These are phyloP conservation scores for Leccinum barrowsii DNA, from an alignment of 768 basidiomycete species.

Conservation along the genomic window DNA sequence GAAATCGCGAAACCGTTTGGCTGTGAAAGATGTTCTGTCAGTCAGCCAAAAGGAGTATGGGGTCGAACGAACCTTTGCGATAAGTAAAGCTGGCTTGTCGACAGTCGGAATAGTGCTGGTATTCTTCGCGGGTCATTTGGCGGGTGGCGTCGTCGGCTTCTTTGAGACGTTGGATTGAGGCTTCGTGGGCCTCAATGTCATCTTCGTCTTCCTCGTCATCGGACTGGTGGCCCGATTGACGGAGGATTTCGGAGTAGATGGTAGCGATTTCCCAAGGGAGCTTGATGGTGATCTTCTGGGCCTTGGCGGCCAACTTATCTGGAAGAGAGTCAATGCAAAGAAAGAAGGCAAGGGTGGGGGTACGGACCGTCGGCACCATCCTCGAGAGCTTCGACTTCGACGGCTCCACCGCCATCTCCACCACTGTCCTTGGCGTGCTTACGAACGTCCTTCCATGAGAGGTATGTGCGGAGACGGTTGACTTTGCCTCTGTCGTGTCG, in stretches of 20 bases:
- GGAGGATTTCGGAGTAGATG: slow-evolving; percentile 84
- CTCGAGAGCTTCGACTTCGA: slow-evolving; percentile 80
- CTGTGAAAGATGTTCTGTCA: slow-evolving; percentile 37
- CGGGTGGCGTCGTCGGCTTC: slow-evolving; percentile 75
- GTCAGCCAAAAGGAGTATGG: not conserved
- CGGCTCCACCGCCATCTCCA: slow-evolving; percentile 74
- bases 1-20: slow-evolving; percentile 93
- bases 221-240: slow-evolving; percentile 71
- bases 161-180: slow-evolving; percentile 86
- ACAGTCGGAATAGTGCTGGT: slow-evolving; percentile 96
- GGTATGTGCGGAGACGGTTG: slow-evolving; percentile 86
- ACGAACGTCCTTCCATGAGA: slow-evolving; percentile 96
- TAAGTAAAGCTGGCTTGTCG: slow-evolving; percentile 96
- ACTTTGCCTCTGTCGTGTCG: slow-evolving; percentile 93
- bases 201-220: slow-evolving; percentile 96
- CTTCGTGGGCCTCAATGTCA: slow-evolving; percentile 92
- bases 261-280: slow-evolving; percentile 95
- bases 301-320: slow-evolving; percentile 81
- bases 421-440: slow-evolving; percentile 92
- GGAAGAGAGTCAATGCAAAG: not conserved
- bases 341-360: not conserved
- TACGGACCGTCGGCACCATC: slow-evolving; percentile 77
- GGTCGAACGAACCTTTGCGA: slow-evolving; percentile 33
- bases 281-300: slow-evolving; percentile 91
- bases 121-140: slow-evolving; percentile 95